phyloP scores from a whole-genome alignment of 2,329 filamentous ascomycete genomes.

The Penicillium glabrum region DNA sequence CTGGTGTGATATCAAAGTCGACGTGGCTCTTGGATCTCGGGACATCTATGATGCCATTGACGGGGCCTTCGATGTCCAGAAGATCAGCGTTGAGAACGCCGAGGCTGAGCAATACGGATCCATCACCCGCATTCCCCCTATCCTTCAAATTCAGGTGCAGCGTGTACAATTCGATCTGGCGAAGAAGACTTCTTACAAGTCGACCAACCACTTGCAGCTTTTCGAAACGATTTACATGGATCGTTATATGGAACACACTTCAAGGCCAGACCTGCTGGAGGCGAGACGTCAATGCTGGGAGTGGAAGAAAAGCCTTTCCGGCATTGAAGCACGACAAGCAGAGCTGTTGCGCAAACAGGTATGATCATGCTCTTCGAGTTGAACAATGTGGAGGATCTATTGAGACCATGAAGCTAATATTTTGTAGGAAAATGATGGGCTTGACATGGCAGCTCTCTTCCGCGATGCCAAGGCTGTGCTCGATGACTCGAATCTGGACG shows the following conservation, averaged over 20 bases:
- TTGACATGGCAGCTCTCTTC: conserved; percentile 34
- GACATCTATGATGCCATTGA: conserved; percentile 84
- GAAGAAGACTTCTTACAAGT: conserved; percentile 64
- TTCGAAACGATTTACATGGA: conserved; percentile 82
- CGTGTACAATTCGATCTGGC: conserved; percentile 71
- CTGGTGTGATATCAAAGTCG: conserved; percentile 64
- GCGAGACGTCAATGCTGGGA: conserved; percentile 72
- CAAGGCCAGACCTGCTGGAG: conserved; percentile 61
- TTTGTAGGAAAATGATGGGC: conserved; percentile 15
- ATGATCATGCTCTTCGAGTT: neutral
- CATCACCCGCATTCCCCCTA: conserved; percentile 74
- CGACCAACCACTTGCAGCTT: conserved; percentile 74
- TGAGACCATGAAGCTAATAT: neutral
- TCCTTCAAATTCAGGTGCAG: conserved; percentile 87
- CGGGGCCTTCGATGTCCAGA: conserved; percentile 77
- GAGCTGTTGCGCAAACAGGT: conserved; percentile 33
- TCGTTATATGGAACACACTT: conserved; percentile 68
- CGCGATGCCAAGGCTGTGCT: conserved; percentile 44
- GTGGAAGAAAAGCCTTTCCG: conserved; percentile 64
- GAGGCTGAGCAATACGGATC: conserved; percentile 65
- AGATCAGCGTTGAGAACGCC: conserved; percentile 65
- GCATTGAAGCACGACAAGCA: conserved; percentile 51
- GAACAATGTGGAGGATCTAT: neutral
- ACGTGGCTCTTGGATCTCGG: conserved; percentile 57
- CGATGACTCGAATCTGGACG: conserved; percentile 39